A percentile compares a stretch with the other conserved stretches of the same genome.
phyloP scores from a whole-genome alignment of 2,329 filamentous ascomycete species.

The Colletotrichum phormii region DNA sequence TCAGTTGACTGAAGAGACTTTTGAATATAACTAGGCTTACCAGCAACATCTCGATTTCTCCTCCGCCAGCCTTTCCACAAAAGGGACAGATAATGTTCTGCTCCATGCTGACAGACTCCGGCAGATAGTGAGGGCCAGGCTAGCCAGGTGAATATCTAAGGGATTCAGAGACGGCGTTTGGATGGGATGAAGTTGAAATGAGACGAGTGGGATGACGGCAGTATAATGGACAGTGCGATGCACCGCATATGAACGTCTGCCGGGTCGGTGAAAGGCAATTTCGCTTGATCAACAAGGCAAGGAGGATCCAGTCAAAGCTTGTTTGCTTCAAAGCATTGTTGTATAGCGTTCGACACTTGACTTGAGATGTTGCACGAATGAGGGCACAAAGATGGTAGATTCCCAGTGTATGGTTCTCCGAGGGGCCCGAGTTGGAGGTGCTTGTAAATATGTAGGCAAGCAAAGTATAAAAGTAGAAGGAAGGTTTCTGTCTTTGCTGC shows the following conservation, averaged over 20 bases:
- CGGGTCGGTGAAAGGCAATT: background rate
- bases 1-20: background rate
- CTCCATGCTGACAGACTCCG: constrained; percentile 11
- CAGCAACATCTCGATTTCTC: constrained; percentile 49
- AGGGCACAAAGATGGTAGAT: background rate
- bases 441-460: background rate
- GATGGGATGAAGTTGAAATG: background rate
- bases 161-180: background rate
- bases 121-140: background rate
- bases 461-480: background rate
- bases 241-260: background rate
- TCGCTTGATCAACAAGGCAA: background rate
- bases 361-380: background rate
- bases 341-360: background rate
- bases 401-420: background rate
- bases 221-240: background rate
- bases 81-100: constrained; percentile 46
- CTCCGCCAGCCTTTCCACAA: constrained; percentile 45
- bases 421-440: background rate
- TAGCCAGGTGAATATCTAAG: background rate
- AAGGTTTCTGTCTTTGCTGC: background rate
- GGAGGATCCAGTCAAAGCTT: background rate
- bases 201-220: background rate
- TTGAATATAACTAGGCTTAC: constrained; percentile 41
- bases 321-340: background rate